These are phyloP conservation scores for Capronia americana DNA, from an alignment of 2,329 filamentous ascomycete species.

Conservation along the genomic window DNA sequence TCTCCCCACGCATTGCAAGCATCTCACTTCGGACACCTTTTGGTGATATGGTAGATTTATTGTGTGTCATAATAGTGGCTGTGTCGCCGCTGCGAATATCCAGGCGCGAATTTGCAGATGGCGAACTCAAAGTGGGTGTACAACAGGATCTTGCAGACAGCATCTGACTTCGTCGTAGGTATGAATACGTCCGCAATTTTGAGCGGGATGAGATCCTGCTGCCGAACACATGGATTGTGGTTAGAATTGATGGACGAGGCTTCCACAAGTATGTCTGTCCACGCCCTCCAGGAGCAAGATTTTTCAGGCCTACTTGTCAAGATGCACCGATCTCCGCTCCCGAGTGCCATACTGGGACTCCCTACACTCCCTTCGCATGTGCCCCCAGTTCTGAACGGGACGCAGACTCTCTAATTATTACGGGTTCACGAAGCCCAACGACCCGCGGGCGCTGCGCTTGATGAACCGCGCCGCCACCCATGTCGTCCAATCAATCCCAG, in stretches of 20 bases:
- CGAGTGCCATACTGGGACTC: too few species aligned
- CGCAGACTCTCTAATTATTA: constrained; percentile 80
- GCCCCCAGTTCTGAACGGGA: not conserved
- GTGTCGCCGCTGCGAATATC: not conserved
- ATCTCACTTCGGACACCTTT: not conserved
- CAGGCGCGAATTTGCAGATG: constrained; percentile 28
- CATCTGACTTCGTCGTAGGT: constrained; percentile 59
- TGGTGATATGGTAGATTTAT: not conserved
- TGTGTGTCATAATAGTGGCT: not conserved
- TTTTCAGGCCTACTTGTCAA: too few species aligned
- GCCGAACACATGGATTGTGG: constrained; percentile 93
- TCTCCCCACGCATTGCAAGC: not conserved
- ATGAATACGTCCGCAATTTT: constrained; percentile 90
- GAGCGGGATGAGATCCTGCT: constrained; percentile 82
- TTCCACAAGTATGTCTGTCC: constrained; percentile 78
- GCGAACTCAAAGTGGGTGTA: constrained; percentile 49
- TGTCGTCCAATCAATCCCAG: constrained; percentile 81
- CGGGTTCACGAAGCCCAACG: constrained; percentile 89
- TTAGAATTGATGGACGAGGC: constrained; percentile 89
- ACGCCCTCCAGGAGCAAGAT: not conserved
- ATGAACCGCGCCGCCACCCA: constrained; percentile 94
- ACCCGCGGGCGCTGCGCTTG: constrained; percentile 81
- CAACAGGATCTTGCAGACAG: not conserved
- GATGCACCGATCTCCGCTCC: too few species aligned
- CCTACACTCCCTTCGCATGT: too few species aligned